Conservation (phyloP, 2,329 filamentous ascomycete species). For the Hypoxylon sp. region DNA sequence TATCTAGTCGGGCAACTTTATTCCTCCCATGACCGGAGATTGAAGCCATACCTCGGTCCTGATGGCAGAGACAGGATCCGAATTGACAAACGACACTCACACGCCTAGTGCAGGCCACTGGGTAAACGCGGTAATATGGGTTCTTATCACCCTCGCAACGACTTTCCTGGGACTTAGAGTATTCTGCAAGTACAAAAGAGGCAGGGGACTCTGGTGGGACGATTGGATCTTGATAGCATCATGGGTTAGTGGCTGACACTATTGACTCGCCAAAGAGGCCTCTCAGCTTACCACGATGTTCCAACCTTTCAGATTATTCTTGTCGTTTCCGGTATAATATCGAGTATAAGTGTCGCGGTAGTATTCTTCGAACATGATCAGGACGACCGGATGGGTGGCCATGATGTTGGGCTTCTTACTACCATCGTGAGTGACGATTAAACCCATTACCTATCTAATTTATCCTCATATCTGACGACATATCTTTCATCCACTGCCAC, state of each 20-base stretch:
- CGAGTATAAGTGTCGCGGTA: slow-evolving; percentile 16
- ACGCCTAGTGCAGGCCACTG: slow-evolving; percentile 30
- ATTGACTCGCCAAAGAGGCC: not conserved
- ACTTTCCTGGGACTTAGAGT: slow-evolving; percentile 33
- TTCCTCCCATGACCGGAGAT: not conserved
- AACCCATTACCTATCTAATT: not conserved
- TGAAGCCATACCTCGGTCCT: not conserved
- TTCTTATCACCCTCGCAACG: slow-evolving; percentile 32
- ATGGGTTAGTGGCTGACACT: slow-evolving; percentile 27
- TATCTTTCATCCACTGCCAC: not conserved
- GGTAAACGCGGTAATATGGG: slow-evolving; percentile 30
- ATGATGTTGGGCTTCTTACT: slow-evolving; percentile 23
- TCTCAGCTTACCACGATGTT: slow-evolving; percentile 5
- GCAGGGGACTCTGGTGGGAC: slow-evolving; percentile 29
- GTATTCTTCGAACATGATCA: slow-evolving; percentile 27
- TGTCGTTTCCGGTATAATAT: slow-evolving; percentile 41
- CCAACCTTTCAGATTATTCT: slow-evolving; percentile 37
- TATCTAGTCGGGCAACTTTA: not conserved
- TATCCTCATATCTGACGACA: not conserved
- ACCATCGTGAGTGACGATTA: slow-evolving; percentile 10
- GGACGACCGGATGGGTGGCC: slow-evolving; percentile 20
- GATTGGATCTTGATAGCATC: slow-evolving; percentile 34
- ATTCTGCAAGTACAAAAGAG: slow-evolving; percentile 34
- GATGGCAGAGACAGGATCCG: slow-evolving; percentile 10
- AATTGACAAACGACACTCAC: slow-evolving; percentile 4